Percentiles rank a stretch among this genome's conserved stretches.
Evolutionary conservation across 2,329 filamentous ascomycete genomes (phyloP).

Genomic region (Immersiporthe knoxdaviesiana): DNA sequence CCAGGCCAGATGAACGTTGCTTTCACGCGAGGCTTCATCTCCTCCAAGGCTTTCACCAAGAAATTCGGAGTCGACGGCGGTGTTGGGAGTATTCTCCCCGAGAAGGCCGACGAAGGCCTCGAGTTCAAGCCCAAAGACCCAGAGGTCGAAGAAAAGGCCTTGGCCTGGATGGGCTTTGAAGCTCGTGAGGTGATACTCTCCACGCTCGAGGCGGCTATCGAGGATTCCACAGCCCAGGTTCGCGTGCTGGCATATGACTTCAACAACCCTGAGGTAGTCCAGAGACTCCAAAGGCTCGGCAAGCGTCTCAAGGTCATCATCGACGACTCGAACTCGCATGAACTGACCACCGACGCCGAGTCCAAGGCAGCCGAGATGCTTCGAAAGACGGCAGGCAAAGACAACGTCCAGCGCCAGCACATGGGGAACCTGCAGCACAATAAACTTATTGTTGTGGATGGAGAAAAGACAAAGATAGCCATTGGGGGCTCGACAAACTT

Average conservation of each 20-base stretch:
- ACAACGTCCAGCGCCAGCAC: conserved; percentile 32
- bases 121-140: conserved; percentile 31
- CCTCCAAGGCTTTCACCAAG: conserved; percentile 32
- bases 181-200: conserved; percentile 31
- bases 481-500: conserved; percentile 33
- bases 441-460: conserved; percentile 31
- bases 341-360: conserved; percentile 24
- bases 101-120: conserved; percentile 31
- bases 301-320: conserved; percentile 33
- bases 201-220: conserved; percentile 31
- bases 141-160: conserved; percentile 30
- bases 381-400: conserved; percentile 27
- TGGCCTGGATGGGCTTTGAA: conserved; percentile 34
- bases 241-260: conserved; percentile 32
- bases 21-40: conserved; percentile 33
- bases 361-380: conserved; percentile 31
- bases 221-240: conserved; percentile 32
- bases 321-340: conserved; percentile 31
- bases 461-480: conserved; percentile 31
- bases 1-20: conserved; percentile 33
- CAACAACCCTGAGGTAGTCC: conserved; percentile 33
- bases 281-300: conserved; percentile 30
- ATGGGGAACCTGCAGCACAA: conserved; percentile 33
- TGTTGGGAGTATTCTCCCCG: conserved; percentile 31
- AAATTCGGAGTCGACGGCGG: conserved; percentile 30